Conservation (phyloP, 2,329 filamentous ascomycete genomes). For the Fusarium camptoceras region DNA sequence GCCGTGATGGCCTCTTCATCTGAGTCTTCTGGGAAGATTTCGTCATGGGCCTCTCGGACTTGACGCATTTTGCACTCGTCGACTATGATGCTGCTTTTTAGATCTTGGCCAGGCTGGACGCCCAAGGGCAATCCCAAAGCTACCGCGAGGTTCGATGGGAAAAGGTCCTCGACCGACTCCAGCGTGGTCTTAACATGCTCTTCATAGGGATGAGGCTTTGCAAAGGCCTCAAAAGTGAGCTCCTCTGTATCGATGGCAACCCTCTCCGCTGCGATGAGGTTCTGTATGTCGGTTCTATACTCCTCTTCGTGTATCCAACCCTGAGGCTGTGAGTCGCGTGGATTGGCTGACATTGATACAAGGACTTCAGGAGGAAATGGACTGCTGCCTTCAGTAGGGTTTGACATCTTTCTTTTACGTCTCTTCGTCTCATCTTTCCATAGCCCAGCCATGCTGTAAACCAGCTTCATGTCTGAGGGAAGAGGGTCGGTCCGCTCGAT, state of each 20-base stretch:
- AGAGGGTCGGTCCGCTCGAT: slow-evolving; percentile 75
- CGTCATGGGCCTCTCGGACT: slow-evolving; percentile 60
- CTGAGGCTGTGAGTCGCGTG: slow-evolving; percentile 76
- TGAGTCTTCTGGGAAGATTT: slow-evolving; percentile 62
- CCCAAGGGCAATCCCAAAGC: slow-evolving; percentile 56
- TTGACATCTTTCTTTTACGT: slow-evolving; percentile 77
- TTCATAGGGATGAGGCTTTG: slow-evolving; percentile 65
- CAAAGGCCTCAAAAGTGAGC: slow-evolving; percentile 74
- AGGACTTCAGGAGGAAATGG: slow-evolving; percentile 85
- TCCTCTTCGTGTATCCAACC: slow-evolving; percentile 95
- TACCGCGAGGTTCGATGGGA: slow-evolving; percentile 72
- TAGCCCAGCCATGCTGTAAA: slow-evolving; percentile 92
- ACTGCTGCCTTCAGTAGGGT: slow-evolving; percentile 72
- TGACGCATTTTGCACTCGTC: slow-evolving; percentile 71
- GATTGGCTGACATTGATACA: slow-evolving; percentile 88
- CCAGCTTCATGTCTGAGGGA: slow-evolving; percentile 78
- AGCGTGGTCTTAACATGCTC: slow-evolving; percentile 78
- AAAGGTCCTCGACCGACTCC: slow-evolving; percentile 89
- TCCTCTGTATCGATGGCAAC: slow-evolving; percentile 54
- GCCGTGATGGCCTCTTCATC: slow-evolving; percentile 61
- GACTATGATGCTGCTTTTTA: slow-evolving; percentile 66
- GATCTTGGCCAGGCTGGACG: slow-evolving; percentile 45
- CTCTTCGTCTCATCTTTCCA: slow-evolving; percentile 92
- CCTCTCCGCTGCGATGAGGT: slow-evolving; percentile 74
- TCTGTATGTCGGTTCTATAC: slow-evolving; percentile 72